Evolutionary conservation across 257 asterid species (phyloP).

Genomic region (Avicennia marina): DNA sequence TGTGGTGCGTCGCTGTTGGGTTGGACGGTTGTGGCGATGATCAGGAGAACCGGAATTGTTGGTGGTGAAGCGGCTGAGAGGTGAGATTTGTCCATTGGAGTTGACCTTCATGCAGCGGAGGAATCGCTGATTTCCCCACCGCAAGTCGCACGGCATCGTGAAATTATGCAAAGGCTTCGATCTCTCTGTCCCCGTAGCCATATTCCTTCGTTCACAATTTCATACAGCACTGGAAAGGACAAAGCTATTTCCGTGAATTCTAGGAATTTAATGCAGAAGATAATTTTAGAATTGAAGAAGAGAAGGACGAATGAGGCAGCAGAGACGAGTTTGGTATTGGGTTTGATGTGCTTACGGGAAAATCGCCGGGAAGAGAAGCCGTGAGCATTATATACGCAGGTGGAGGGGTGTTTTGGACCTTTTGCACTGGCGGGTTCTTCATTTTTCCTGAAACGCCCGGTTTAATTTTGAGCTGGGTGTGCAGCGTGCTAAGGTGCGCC

Average conservation of each 20-base stretch:
- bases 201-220: conserved; percentile 17
- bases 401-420: conserved; percentile 26
- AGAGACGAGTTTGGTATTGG: conserved; percentile 16
- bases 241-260: background rate
- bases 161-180: conserved; percentile 58
- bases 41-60: conserved; percentile 20
- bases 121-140: conserved; percentile 46
- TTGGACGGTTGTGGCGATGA: conserved; percentile 23
- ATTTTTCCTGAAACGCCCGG: no score
- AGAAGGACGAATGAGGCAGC: conserved; percentile 11
- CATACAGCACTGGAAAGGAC: conserved; percentile 4
- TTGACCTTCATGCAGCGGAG: conserved; percentile 58
- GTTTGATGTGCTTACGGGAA: conserved; percentile 34
- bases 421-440: no score
- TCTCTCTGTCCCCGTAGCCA: conserved; percentile 50
- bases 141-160: conserved; percentile 46
- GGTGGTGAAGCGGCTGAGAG: conserved; percentile 27
- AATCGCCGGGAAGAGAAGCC: conserved; percentile 47
- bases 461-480: no score
- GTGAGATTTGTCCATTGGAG: conserved; percentile 37
- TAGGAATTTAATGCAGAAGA: background rate
- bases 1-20: conserved; percentile 35
- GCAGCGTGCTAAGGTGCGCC: conserved; percentile 23
- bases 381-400: conserved; percentile 24
- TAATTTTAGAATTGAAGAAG: conserved; percentile 4